A percentile compares a stretch with the other conserved stretches of the same genome.
Evolutionary conservation across 2,329 filamentous ascomycete species (phyloP).

Genomic region (Lachnellula arida): DNA sequence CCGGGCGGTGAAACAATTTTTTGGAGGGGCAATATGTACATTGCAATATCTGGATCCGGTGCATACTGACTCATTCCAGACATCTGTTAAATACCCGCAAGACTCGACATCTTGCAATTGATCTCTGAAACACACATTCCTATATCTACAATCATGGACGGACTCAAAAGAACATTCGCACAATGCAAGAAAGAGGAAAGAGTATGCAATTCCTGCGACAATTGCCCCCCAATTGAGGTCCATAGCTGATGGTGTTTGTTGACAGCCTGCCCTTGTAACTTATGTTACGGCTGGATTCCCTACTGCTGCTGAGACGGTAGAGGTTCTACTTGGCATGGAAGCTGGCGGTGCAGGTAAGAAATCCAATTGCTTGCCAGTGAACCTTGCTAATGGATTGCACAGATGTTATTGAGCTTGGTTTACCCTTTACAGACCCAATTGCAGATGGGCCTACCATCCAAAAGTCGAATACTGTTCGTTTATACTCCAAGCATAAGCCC

Average conservation of each 20-base stretch:
- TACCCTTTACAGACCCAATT: slow-evolving; percentile 97
- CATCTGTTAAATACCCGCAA: slow-evolving; percentile 1
- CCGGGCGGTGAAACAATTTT: slow-evolving; percentile 20
- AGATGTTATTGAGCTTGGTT: slow-evolving; percentile 94
- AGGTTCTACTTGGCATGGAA: slow-evolving; percentile 84
- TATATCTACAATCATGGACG: slow-evolving; percentile 35
- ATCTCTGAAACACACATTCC: slow-evolving; percentile 4
- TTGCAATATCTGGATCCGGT: slow-evolving; percentile 3
- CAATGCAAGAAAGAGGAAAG: slow-evolving; percentile 49
- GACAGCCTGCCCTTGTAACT: slow-evolving; percentile 67
- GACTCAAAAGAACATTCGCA: slow-evolving; percentile 51
- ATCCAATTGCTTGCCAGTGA: neutral
- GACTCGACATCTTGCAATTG: slow-evolving; percentile 15
- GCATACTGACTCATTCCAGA: slow-evolving; percentile 19
- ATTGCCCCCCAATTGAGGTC: slow-evolving; percentile 1
- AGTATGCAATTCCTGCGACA: slow-evolving; percentile 25
- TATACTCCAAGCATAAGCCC: neutral
- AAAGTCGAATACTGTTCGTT: slow-evolving; percentile 75
- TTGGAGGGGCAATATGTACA: slow-evolving; percentile 15
- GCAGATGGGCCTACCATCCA: slow-evolving; percentile 97
- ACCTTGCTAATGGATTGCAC: slow-evolving; percentile 9
- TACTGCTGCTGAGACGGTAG: slow-evolving; percentile 71
- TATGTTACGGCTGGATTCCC: slow-evolving; percentile 97
- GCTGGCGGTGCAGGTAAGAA: slow-evolving; percentile 78
- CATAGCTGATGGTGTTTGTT: slow-evolving; percentile 6